These are phyloP conservation scores for Graphilbum fragrans DNA, from an alignment of 2,329 filamentous ascomycete genomes.

Conservation along the genomic window DNA sequence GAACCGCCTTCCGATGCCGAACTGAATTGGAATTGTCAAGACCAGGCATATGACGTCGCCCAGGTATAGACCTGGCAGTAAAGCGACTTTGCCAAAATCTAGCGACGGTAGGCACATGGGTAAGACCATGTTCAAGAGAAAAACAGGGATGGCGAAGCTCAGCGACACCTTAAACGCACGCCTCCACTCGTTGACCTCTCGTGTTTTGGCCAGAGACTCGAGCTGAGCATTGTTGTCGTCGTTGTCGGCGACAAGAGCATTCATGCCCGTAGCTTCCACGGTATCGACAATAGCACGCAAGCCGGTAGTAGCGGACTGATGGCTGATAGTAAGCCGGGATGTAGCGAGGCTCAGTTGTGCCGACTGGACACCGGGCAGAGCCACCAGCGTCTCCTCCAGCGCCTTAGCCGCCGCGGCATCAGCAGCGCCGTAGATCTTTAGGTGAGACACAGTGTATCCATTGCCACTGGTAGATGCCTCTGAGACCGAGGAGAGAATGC, in stretches of 20 bases:
- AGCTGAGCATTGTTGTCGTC: constrained; percentile 96
- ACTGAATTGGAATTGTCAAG: constrained; percentile 88
- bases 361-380: constrained; percentile 60
- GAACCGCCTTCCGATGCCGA: constrained; percentile 89
- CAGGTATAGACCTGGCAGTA: constrained; percentile 69
- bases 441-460: constrained; percentile 52
- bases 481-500: constrained; percentile 63
- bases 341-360: constrained; percentile 63
- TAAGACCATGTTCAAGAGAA: constrained; percentile 84
- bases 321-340: constrained; percentile 60
- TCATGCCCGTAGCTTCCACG: constrained; percentile 73
- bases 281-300: constrained; percentile 72
- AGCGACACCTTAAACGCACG: constrained; percentile 67
- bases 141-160: constrained; percentile 78
- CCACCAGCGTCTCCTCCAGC: constrained; percentile 56
- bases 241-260: constrained; percentile 78
- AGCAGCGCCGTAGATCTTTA: constrained; percentile 73
- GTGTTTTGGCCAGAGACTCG: constrained; percentile 89
- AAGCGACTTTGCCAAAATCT: constrained; percentile 60
- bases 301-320: constrained; percentile 60
- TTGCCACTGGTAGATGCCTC: constrained; percentile 41
- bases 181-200: constrained; percentile 90
- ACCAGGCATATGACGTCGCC: constrained; percentile 75
- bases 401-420: constrained; percentile 60
- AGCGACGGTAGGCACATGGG: constrained; percentile 71